A percentile compares a stretch with the other conserved stretches of the same genome.
Conservation (phyloP, 139 green algal species). For the Penium margaritaceum region DNA sequence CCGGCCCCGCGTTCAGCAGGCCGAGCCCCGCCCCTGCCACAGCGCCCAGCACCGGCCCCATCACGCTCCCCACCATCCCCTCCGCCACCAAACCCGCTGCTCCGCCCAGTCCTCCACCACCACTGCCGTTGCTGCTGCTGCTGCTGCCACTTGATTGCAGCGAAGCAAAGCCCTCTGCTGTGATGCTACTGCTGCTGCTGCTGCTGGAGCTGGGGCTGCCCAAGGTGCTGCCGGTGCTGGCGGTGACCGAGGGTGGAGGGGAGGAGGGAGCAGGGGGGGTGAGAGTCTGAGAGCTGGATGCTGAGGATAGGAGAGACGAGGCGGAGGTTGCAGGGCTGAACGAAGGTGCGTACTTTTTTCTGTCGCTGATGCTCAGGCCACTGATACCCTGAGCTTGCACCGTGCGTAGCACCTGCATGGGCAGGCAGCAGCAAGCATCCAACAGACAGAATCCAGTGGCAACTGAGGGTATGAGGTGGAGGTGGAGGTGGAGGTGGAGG, state of each 20-base stretch:
- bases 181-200: not conserved
- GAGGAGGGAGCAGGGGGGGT: not conserved
- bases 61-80: not conserved
- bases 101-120: not conserved
- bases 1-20: not conserved
- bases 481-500: no score
- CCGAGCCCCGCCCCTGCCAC: no score
- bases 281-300: no score
- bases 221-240: not conserved
- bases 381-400: constrained; percentile 27
- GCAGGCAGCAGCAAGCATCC: no score
- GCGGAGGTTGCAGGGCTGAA: not conserved
- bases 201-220: not conserved
- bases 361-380: constrained; percentile 1
- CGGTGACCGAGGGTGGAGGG: not conserved
- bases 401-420: constrained; percentile 29
- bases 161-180: not conserved
- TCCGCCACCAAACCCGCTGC: not conserved
- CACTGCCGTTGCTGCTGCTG: not conserved
- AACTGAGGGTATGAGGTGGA: no score
- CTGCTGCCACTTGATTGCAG: not conserved
- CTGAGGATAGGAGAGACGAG: no score
- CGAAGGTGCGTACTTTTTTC: constrained; percentile 35
- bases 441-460: no score
- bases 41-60: no score